Percentiles rank a stretch among this genome's conserved stretches.
Evolutionary conservation across 805 yeast species (phyloP).

Genomic region (Starmera quercuum): DNA sequence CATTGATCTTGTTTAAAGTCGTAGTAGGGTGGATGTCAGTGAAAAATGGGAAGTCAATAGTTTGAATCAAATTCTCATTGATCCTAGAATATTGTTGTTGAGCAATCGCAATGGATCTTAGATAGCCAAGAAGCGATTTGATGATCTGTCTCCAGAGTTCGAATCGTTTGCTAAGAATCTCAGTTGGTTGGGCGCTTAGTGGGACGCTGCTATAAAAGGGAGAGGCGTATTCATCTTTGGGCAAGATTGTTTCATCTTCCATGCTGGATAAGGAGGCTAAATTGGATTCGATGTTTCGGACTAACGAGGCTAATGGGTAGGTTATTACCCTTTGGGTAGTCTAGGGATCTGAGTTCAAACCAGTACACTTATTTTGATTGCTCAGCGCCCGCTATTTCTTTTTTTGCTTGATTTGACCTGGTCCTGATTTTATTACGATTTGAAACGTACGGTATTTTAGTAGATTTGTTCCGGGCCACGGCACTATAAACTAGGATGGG

Average conservation of each 20-base stretch:
- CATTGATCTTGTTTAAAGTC: neutral
- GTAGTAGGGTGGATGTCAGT: conserved; percentile 9
- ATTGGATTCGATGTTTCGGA: no score
- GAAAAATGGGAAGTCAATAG: conserved; percentile 44
- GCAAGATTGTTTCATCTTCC: conserved; percentile 13
- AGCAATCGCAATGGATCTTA: conserved; percentile 70
- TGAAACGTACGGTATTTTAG: no score
- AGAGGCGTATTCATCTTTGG: conserved; percentile 13
- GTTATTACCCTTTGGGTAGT: no score
- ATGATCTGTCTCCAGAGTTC: conserved; percentile 81
- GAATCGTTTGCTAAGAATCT: conserved; percentile 72
- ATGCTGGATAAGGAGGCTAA: neutral
- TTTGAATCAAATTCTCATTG: conserved; percentile 71
- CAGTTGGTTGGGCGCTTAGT: conserved; percentile 68
- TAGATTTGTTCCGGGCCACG: no score
- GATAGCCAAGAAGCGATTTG: conserved; percentile 65
- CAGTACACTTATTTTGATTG: no score
- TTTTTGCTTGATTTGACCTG: no score
- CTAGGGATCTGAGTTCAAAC: no score
- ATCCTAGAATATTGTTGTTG: conserved; percentile 83
- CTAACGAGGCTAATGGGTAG: no score
- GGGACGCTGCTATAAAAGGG: conserved; percentile 48
- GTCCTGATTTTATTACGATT: no score
- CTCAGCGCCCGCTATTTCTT: no score
- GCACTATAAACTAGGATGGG: no score